Conservation (phyloP, 495 filamentous ascomycete genomes). For the Aspergillus diversus region DNA sequence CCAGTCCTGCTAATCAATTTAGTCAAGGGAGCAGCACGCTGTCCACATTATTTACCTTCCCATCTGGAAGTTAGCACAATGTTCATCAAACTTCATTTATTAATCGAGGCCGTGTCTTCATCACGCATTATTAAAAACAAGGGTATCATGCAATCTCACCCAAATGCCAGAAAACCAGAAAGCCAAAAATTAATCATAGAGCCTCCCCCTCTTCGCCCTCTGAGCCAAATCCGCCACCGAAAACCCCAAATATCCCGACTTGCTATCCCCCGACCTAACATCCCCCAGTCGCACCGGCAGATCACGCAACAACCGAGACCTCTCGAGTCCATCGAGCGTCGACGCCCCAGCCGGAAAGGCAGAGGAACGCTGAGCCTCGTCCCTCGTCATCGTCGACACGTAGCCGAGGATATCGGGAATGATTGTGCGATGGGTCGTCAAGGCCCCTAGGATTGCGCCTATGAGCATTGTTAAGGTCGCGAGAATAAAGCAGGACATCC, state of each 20-base stretch:
- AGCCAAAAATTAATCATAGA: neutral
- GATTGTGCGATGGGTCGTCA: neutral
- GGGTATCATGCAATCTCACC: neutral
- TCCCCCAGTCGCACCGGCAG: constrained; percentile 3
- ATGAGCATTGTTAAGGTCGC: neutral
- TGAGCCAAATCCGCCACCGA: neutral
- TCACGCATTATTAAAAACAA: no score
- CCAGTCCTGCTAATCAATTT: no score
- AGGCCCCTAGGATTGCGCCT: neutral
- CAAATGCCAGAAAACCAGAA: neutral
- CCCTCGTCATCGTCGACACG: constrained; percentile 12
- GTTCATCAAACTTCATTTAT: no score
- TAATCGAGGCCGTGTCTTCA: no score
- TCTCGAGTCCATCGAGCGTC: constrained; percentile 12
- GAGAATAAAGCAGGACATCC: neutral
- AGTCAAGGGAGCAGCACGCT: no score
- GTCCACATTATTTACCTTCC: no score
- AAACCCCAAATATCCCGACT: constrained; percentile 1
- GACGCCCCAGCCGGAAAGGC: constrained; percentile 6
- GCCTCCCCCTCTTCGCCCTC: neutral
- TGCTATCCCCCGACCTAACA: neutral
- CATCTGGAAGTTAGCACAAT: no score
- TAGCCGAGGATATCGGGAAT: constrained; percentile 17
- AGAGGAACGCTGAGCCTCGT: neutral
- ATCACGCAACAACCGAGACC: constrained; percentile 6